Percentiles rank a stretch among this genome's conserved stretches.
These are phyloP conservation scores for Sphenostylis stenocarpa DNA, from an alignment of 306 rosid genomes.

Conservation along the genomic window DNA sequence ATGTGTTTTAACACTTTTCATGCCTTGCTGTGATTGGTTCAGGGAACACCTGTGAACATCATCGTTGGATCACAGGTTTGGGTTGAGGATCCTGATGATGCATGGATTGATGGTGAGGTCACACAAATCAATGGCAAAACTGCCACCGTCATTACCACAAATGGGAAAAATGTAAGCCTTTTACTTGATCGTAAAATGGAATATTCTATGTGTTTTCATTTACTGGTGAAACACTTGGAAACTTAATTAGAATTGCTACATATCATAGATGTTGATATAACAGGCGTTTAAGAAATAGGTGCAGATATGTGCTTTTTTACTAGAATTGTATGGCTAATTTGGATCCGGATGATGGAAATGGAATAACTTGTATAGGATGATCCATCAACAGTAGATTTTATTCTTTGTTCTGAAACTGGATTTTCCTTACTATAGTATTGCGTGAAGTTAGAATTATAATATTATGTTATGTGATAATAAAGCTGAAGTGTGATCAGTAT, in stretches of 20 bases:
- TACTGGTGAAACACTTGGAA: neutral
- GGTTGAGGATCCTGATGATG: slow-evolving; percentile 69
- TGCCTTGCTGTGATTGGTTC: slow-evolving; percentile 33
- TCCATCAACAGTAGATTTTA: neutral
- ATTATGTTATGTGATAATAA: neutral
- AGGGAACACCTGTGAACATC: slow-evolving; percentile 91
- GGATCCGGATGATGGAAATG: slow-evolving; percentile 33
- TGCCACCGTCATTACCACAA: slow-evolving; percentile 53
- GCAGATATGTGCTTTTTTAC: slow-evolving; percentile 19
- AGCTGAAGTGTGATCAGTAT: neutral
- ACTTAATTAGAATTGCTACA: slow-evolving; percentile 12
- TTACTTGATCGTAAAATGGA: slow-evolving; percentile 31
- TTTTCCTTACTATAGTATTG: slow-evolving; percentile 4
- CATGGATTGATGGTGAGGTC: slow-evolving; percentile 84
- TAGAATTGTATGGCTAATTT: slow-evolving; percentile 5
- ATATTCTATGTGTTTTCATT: neutral
- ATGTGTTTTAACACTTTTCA: neutral
- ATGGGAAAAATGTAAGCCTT: slow-evolving; percentile 64
- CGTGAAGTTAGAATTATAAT: neutral
- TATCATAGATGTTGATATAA: neutral
- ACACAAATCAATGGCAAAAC: slow-evolving; percentile 54
- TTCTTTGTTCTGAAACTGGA: neutral
- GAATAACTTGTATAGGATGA: neutral
- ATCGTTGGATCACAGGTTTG: slow-evolving; percentile 87
- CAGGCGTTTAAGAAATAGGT: neutral